Base-by-base conservation (phyloP, 345 rosid genomes). In the Brassica incana region DNA sequence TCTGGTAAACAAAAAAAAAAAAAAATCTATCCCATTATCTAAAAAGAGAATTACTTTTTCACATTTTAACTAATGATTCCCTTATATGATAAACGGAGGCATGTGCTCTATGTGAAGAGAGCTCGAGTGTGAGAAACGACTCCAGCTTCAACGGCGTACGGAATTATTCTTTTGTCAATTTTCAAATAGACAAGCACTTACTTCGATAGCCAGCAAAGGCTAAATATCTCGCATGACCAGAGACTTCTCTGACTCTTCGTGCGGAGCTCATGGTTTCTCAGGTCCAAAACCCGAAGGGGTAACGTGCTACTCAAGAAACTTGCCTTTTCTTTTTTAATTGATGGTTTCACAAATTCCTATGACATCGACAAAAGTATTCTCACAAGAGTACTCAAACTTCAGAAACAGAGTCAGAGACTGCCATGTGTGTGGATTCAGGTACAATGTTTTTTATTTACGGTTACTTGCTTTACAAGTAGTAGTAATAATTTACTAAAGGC, bases 391-490 rank as follows among this genome's bases (percentile, higher is more conserved):
- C 18, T 50, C 9, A 69, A 36, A 66, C 52, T 72, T 72, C 30
- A 73, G 71, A 64, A 27, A 35, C 36, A 72, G 74, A 78, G 81
- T 54, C 61, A 27, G 72, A 73, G 70, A 48, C 27, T 79, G 35
- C 64, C 18, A 32, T 40, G 65, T 73, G 71, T 78, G 63, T 67
- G 73, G 23, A 66, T 72, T 78, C 58, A 67, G 52, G 52, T 78
- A 73, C 78, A 67, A 72, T 66, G 14, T 12, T 66, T 9, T 8
- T 38, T 25, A 50, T 72, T 72, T 65, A 56, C 48, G 45, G 71
- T 68, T 68, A 68, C 78, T 68, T 74, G 78, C 11, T 74, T 72
- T 80, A 74, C 78, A 79, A 68, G 78, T 79, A 35, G 65, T 61
- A 9, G 14, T 8, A 2, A 27, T 14, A 50, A 14, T 50, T 50